These are phyloP conservation scores for Zelopaecilomyces penicillatus DNA, from an alignment of 2,329 filamentous ascomycete genomes.

Conservation along the genomic window DNA sequence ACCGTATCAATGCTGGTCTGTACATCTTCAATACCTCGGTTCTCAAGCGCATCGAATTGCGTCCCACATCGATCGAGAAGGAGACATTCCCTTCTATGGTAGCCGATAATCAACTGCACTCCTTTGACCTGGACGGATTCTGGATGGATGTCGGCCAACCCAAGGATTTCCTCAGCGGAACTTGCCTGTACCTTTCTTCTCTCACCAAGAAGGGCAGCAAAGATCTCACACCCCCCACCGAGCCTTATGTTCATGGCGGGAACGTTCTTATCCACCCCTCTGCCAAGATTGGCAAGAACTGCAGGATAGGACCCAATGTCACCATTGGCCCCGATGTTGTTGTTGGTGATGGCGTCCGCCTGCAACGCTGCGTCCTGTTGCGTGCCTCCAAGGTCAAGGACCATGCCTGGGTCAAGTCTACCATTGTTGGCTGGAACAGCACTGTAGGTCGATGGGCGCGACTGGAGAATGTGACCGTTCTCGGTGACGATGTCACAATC, in stretches of 20 bases:
- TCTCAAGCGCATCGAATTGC: constrained; percentile 84
- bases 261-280: constrained; percentile 93
- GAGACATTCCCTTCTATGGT: constrained; percentile 96
- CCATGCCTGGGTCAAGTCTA: constrained; percentile 97
- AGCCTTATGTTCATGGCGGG: constrained; percentile 80
- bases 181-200: constrained; percentile 90
- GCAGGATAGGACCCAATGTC: constrained; percentile 94
- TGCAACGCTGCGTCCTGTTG: constrained; percentile 88
- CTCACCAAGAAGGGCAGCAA: constrained; percentile 85
- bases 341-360: constrained; percentile 84
- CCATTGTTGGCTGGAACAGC: constrained; percentile 98
- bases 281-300: constrained; percentile 96
- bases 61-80: constrained; percentile 95
- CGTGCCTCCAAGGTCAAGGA: constrained; percentile 93
- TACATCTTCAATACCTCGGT: constrained; percentile 95
- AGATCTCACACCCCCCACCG: constrained; percentile 62
- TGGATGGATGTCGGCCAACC: constrained; percentile 99
- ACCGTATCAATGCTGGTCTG: constrained; percentile 97
- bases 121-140: constrained; percentile 93
- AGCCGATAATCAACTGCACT: constrained; percentile 83
- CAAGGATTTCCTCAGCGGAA: constrained; percentile 95
- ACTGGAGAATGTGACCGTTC: constrained; percentile 94
- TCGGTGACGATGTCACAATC: constrained; percentile 95
- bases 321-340: constrained; percentile 90
- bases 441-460: constrained; percentile 91